Evolutionary conservation across 768 basidiomycete genomes (phyloP).

Genomic region (Epithele typhae): DNA sequence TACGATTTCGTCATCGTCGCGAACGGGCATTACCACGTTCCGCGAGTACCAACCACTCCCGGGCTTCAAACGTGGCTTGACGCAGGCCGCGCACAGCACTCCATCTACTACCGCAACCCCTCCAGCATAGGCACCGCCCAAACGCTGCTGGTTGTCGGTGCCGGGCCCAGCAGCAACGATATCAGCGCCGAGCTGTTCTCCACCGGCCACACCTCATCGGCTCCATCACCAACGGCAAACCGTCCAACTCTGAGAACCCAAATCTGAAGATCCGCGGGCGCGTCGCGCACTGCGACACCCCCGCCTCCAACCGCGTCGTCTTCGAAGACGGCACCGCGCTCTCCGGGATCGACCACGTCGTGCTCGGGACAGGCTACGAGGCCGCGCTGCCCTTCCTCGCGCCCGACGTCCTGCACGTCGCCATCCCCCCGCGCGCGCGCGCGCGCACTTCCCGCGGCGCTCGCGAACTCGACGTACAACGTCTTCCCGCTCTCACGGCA

Average conservation of each 20-base stretch:
- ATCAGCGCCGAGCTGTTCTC: constrained; percentile 55
- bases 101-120: constrained; percentile 64
- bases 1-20: constrained; percentile 69
- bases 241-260: constrained; percentile 17
- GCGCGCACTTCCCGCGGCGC: constrained; percentile 42
- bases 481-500: constrained; percentile 73
- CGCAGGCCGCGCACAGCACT: constrained; percentile 51
- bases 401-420: constrained; percentile 28
- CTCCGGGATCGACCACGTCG: constrained; percentile 51
- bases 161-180: constrained; percentile 63
- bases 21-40: constrained; percentile 70
- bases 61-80: constrained; percentile 59
- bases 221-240: constrained; percentile 39
- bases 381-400: constrained; percentile 60
- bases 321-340: constrained; percentile 61
- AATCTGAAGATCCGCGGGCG: constrained; percentile 32
- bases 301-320: constrained; percentile 38
- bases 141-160: constrained; percentile 45
- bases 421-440: constrained; percentile 42
- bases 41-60: constrained; percentile 55
- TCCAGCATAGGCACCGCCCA: constrained; percentile 26
- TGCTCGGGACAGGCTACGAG: constrained; percentile 77
- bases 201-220: constrained; percentile 46
- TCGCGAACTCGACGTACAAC: constrained; percentile 62
- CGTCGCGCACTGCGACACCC: constrained; percentile 36